Base-by-base conservation (phyloP, 306 rosid genomes). In the Cicer arietinum region DNA sequence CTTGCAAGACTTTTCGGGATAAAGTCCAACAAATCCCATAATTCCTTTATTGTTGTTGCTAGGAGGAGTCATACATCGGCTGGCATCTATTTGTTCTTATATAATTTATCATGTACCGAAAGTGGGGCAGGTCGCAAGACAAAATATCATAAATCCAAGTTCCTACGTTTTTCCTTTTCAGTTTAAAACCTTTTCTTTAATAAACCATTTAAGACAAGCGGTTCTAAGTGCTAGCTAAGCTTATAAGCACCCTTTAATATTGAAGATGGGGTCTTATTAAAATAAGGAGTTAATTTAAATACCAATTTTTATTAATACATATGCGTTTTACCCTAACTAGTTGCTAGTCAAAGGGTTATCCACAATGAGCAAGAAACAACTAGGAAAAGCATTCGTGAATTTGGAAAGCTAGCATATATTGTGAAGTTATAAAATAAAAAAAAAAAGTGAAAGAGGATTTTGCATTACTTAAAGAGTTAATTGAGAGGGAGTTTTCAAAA, bases 241-340 rank as follows among this genome's bases (percentile, higher is more conserved):
- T 22, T 22, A 22, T 22, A 22, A 22, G 30, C 30, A 22, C 30
- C 30, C 30, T 22, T 22, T 22, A 22, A 22, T 22, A 22, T 22
- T 22, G 30, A 22, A 22, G 30, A 22, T 22, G 30, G 30, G 30
- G 3, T 22, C 30, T 22, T 22, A 22, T 22, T 1, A 22, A 22
- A 22, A 22, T 22, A 22, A 22, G 30, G 30, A 22, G 30, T 22
- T 22, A 22, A 22, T 22, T 22, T 22, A 22, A 22, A 1, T 22
- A 22, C 30, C 30, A 22, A 14, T 14, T 14, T 14, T 14, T 14
- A 14, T 14, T 14, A 14, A 14, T 14, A 14, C 16, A 42, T 51
- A 46, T 76, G 82, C 37, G 39, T 54, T 76, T 79, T 71, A 25
- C 74, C 73, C 76, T 44, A 79, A 56, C 77, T 76, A 10, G 6